phyloP scores from a whole-genome alignment of 495 filamentous ascomycete species.

The Pseudevernia furfuracea region DNA sequence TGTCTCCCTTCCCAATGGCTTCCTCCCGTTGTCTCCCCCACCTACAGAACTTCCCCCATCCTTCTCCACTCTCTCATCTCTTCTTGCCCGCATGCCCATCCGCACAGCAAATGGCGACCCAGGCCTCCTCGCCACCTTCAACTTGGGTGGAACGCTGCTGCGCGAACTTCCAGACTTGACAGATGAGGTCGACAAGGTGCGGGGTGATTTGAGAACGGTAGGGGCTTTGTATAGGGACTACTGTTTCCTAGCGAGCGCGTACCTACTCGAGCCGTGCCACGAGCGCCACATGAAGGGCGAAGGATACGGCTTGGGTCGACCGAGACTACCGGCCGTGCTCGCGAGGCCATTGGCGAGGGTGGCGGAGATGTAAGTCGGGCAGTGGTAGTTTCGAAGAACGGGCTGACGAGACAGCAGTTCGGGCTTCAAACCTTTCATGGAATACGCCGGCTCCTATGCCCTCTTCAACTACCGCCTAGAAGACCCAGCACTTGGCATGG shows the following conservation, averaged over 20 bases:
- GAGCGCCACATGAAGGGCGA: slow-evolving; percentile 32
- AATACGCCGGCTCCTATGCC: slow-evolving; percentile 85
- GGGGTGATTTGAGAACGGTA: slow-evolving; percentile 60
- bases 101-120: slow-evolving; percentile 58
- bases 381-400: slow-evolving; percentile 20
- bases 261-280: slow-evolving; percentile 92
- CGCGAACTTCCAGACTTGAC: slow-evolving; percentile 68
- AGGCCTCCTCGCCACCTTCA: slow-evolving; percentile 65
- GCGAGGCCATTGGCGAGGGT: slow-evolving; percentile 35
- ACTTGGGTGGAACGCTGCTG: slow-evolving; percentile 60
- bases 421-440: slow-evolving; percentile 84
- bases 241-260: slow-evolving; percentile 78
- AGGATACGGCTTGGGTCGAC: slow-evolving; percentile 34
- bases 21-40: slow-evolving; percentile 43
- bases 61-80: slow-evolving; percentile 59
- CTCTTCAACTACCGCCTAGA: slow-evolving; percentile 79
- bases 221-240: slow-evolving; percentile 86
- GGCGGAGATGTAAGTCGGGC: slow-evolving; percentile 62
- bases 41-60: slow-evolving; percentile 47
- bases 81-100: slow-evolving; percentile 70
- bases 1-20: slow-evolving; percentile 76
- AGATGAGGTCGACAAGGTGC: slow-evolving; percentile 58
- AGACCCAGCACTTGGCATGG: slow-evolving; percentile 55
- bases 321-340: slow-evolving; percentile 8
- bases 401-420: slow-evolving; percentile 32